Conservation (phyloP, 2,329 filamentous ascomycete species). For the Fusarium zealandicum region DNA sequence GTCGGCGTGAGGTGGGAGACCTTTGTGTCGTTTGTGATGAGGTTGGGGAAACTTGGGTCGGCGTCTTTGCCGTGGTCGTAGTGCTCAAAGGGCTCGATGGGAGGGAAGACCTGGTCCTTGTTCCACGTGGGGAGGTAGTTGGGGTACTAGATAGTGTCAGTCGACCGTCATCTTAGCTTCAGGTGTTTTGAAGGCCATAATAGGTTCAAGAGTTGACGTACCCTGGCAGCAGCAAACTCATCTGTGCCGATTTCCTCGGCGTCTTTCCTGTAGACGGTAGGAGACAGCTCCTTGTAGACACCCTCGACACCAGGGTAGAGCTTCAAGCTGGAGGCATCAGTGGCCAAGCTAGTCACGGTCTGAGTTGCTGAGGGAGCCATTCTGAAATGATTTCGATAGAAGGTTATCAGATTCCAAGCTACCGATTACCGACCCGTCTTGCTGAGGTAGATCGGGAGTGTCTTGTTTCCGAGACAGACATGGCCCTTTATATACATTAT, state of each 20-base stretch:
- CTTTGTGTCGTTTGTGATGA: conserved; percentile 62
- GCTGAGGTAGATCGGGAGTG: neutral
- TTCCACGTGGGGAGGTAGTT: conserved; percentile 79
- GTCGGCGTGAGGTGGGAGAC: conserved; percentile 72
- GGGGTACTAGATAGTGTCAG: conserved; percentile 59
- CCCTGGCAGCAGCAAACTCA: conserved; percentile 36
- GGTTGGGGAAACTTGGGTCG: conserved; percentile 71
- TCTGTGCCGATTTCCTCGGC: conserved; percentile 32
- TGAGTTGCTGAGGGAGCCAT: conserved; percentile 41
- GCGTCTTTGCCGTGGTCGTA: conserved; percentile 80
- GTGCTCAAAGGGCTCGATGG: conserved; percentile 74
- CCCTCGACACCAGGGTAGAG: conserved; percentile 40
- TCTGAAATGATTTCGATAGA: neutral
- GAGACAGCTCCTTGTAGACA: conserved; percentile 38
- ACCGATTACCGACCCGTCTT: neutral
- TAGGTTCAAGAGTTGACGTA: conserved; percentile 1
- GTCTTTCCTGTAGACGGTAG: conserved; percentile 30
- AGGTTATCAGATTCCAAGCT: neutral
- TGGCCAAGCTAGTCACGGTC: conserved; percentile 19
- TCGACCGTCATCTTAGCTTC: neutral
- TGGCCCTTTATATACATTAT: conserved; percentile 26
- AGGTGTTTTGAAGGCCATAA: too few species aligned
- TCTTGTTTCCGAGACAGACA: neutral
- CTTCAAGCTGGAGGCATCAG: conserved; percentile 35
- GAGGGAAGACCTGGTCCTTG: conserved; percentile 67